Percentiles rank a stretch among this genome's conserved stretches.
These are phyloP conservation scores for Plantago elongata DNA, from an alignment of 257 asterid species.

Conservation along the genomic window DNA sequence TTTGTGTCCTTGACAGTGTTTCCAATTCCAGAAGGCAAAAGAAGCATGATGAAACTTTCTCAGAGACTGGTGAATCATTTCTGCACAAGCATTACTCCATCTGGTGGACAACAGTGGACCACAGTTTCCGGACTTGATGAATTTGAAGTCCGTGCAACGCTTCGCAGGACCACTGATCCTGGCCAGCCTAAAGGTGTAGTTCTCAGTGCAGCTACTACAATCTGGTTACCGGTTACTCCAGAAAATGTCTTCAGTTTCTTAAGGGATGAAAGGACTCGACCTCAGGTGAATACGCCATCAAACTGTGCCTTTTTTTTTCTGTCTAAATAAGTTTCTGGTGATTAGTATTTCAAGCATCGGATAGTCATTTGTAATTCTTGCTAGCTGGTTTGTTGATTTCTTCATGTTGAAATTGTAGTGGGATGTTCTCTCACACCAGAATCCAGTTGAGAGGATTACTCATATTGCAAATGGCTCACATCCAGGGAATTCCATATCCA, in stretches of 20 bases:
- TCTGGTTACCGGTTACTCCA: slow-evolving; percentile 86
- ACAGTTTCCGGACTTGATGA: slow-evolving; percentile 58
- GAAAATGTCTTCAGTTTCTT: slow-evolving; percentile 65
- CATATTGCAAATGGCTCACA: slow-evolving; percentile 35
- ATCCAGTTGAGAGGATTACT: slow-evolving; percentile 86
- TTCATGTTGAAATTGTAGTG: slow-evolving; percentile 39
- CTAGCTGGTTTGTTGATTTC: not conserved
- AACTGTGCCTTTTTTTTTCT: not conserved
- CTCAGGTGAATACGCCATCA: slow-evolving; percentile 44
- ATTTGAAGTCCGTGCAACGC: slow-evolving; percentile 58
- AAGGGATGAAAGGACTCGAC: slow-evolving; percentile 69
- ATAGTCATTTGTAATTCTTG: not conserved
- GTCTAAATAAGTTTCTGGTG: not conserved
- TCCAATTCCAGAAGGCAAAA: slow-evolving; percentile 73
- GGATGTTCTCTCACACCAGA: slow-evolving; percentile 84
- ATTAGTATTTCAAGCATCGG: not conserved
- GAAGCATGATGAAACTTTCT: slow-evolving; percentile 92
- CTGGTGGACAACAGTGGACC: slow-evolving; percentile 83
- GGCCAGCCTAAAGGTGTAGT: slow-evolving; percentile 82
- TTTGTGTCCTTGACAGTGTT: slow-evolving; percentile 32
- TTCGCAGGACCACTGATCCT: slow-evolving; percentile 37
- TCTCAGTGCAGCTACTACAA: slow-evolving; percentile 86
- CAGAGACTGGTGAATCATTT: slow-evolving; percentile 85
- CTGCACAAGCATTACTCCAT: slow-evolving; percentile 73
- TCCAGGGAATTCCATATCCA: slow-evolving; percentile 88